Evolutionary conservation across 345 rosid genomes (phyloP).

Genomic region (Conringia planisiliqua): DNA sequence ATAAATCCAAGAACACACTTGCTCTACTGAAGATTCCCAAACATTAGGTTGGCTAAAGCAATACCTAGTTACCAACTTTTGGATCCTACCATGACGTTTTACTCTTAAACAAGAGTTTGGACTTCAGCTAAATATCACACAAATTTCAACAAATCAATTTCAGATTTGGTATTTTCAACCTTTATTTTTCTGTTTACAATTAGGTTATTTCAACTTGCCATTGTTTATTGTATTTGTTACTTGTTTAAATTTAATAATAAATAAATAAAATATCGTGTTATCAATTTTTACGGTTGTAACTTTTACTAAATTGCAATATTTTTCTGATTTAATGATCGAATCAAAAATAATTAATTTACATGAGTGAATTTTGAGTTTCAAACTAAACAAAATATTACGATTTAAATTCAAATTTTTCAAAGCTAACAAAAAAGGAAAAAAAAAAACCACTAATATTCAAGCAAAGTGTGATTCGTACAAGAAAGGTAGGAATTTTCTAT

Average conservation of each 20-base stretch:
- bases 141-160: background rate
- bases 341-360: background rate
- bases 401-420: background rate
- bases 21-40: background rate
- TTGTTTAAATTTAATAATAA: background rate
- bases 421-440: background rate
- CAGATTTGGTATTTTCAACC: background rate
- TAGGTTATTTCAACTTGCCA: background rate
- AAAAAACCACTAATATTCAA: no score
- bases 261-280: background rate
- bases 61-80: conserved; percentile 4
- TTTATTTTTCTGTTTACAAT: background rate
- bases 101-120: background rate
- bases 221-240: background rate
- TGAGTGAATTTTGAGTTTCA: background rate
- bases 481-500: background rate
- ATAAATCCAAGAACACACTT: background rate
- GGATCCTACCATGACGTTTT: conserved; percentile 3
- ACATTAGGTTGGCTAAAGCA: conserved; percentile 6
- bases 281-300: background rate
- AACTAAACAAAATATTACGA: background rate
- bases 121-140: background rate
- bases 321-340: background rate
- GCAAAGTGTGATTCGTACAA: background rate
- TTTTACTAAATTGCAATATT: background rate